A percentile compares a stretch with the other conserved stretches of the same genome.
phyloP scores from a whole-genome alignment of 2,329 filamentous ascomycete species.

The Pestalotiopsis sp. region DNA sequence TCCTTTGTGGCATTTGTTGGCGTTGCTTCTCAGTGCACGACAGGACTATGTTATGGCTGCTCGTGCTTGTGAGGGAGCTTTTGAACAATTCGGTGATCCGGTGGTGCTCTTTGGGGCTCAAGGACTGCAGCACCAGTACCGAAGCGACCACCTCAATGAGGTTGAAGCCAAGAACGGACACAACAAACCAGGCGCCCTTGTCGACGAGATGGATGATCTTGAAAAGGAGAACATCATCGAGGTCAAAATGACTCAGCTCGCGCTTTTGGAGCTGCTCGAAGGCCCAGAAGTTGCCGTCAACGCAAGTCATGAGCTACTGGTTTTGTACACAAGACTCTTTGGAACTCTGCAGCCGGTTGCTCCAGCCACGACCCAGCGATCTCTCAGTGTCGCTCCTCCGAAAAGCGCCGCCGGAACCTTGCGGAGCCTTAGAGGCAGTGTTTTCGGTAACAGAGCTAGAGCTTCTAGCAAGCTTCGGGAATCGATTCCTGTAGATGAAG shows the following conservation, averaged over 20 bases:
- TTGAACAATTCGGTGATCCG: conserved; percentile 83
- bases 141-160: conserved; percentile 70
- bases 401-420: conserved; percentile 73
- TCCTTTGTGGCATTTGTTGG: conserved; percentile 88
- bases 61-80: conserved; percentile 84
- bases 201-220: conserved; percentile 79
- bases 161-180: conserved; percentile 41
- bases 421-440: conserved; percentile 71
- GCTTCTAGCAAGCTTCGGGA: conserved; percentile 30
- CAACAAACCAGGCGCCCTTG: conserved; percentile 47
- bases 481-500: conserved; percentile 20
- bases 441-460: conserved; percentile 68
- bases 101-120: conserved; percentile 69
- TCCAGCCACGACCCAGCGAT: conserved; percentile 37
- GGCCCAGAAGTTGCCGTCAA: conserved; percentile 87
- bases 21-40: conserved; percentile 81
- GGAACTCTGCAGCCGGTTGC: conserved; percentile 49
- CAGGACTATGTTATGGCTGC: conserved; percentile 82
- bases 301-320: conserved; percentile 80
- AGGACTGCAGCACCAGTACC: conserved; percentile 50
- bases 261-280: conserved; percentile 80
- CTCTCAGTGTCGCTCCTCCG: conserved; percentile 53
- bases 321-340: conserved; percentile 81
- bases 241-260: conserved; percentile 92
- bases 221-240: conserved; percentile 91